Percentiles rank a stretch among this genome's conserved stretches.
These are phyloP conservation scores for Paraleonurus japonicus DNA, from an alignment of 257 asterid genomes.

Conservation along the genomic window DNA sequence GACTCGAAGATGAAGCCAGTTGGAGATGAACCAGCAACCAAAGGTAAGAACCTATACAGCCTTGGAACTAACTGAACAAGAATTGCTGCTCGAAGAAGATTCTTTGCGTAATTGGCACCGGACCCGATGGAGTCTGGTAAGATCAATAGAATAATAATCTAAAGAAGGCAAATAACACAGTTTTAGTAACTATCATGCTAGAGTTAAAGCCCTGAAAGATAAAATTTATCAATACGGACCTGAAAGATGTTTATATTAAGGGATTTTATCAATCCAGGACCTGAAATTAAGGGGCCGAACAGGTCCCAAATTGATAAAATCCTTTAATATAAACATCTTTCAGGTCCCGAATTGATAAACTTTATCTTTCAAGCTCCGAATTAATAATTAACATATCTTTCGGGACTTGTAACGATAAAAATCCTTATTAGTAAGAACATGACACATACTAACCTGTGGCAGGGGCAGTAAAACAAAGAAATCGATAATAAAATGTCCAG, in stretches of 20 bases:
- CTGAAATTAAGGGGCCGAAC: too few relatives aligned
- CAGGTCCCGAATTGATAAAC: too few relatives aligned
- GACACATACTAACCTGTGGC: conserved; percentile 58
- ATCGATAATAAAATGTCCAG: conserved; percentile 59
- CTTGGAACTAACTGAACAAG: conserved; percentile 74
- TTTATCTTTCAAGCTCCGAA: too few relatives aligned
- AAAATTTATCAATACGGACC: too few relatives aligned
- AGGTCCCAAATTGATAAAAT: too few relatives aligned
- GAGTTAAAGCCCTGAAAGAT: too few relatives aligned
- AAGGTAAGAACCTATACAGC: conserved; percentile 68
- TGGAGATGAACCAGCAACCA: conserved; percentile 72
- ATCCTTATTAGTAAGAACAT: background rate
- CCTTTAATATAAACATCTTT: too few relatives aligned
- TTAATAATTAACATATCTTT: too few relatives aligned
- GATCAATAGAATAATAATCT: conserved; percentile 62
- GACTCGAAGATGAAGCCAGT: conserved; percentile 80
- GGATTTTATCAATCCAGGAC: too few relatives aligned
- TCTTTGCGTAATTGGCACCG: conserved; percentile 68
- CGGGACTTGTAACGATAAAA: too few relatives aligned
- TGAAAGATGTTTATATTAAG: too few relatives aligned
- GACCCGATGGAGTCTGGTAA: conserved; percentile 51
- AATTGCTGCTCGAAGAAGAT: conserved; percentile 59
- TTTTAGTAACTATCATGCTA: conserved; percentile 15
- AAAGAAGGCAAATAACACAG: conserved; percentile 22
- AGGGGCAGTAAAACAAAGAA: conserved; percentile 70